Percentiles rank a stretch among this genome's conserved stretches.
Conservation (phyloP, 441 rosid genomes). For the Adansonia grandidieri region DNA sequence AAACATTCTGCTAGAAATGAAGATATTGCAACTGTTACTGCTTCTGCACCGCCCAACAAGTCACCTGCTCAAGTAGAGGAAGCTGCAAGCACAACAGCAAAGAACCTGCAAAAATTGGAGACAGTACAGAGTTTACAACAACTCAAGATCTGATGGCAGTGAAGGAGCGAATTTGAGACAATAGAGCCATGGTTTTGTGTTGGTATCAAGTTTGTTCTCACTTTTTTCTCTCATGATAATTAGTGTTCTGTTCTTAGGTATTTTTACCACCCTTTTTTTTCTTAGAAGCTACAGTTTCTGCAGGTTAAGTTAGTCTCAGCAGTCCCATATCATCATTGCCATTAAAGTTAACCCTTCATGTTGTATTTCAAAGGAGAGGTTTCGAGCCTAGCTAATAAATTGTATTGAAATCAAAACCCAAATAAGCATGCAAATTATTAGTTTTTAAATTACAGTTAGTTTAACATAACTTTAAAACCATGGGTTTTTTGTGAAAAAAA, state of each 20-base stretch:
- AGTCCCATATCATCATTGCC: constrained; percentile 29
- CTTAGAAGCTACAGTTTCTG: constrained; percentile 42
- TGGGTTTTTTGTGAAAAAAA: too few relatives aligned
- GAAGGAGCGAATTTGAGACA: constrained; percentile 17
- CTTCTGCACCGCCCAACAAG: constrained; percentile 22
- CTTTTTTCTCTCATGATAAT: constrained; percentile 27
- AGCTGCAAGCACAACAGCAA: constrained; percentile 28
- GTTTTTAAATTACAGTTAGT: neutral
- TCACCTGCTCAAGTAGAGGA: constrained; percentile 37
- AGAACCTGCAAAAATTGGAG: constrained; percentile 36
- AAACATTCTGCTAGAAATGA: constrained; percentile 32
- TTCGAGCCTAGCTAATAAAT: neutral
- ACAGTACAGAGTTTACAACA: constrained; percentile 55
- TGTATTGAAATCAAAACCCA: too few relatives aligned
- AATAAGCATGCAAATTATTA: neutral
- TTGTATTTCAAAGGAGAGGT: neutral
- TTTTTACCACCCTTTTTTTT: constrained; percentile 19
- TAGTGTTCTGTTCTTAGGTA: constrained; percentile 22
- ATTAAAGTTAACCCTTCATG: constrained; percentile 23
- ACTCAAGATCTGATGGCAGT: constrained; percentile 54
- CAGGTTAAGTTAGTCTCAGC: constrained; percentile 45
- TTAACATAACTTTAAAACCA: neutral
- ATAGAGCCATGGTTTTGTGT: constrained; percentile 34
- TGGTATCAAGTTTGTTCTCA: constrained; percentile 41
- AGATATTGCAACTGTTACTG: constrained; percentile 32